phyloP scores from a whole-genome alignment of 2,329 filamentous ascomycete genomes.

The Monosporascus sp. region DNA sequence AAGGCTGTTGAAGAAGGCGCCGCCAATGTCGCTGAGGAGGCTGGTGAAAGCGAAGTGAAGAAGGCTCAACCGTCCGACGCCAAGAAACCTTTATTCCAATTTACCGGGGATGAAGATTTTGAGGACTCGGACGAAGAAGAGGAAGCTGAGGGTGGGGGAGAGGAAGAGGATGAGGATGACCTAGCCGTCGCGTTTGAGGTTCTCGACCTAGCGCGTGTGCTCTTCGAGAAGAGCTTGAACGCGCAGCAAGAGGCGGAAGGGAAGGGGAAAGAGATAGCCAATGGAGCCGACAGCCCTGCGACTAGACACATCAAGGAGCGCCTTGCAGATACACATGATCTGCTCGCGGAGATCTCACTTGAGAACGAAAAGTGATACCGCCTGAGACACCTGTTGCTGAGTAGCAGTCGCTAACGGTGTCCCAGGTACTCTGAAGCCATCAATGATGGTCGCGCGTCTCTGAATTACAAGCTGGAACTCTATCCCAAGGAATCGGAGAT shows the following conservation, averaged over 20 bases:
- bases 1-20: constrained; percentile 42
- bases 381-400: neutral
- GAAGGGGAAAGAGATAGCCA: constrained; percentile 36
- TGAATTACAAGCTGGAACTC: constrained; percentile 73
- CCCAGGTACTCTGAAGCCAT: constrained; percentile 76
- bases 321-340: constrained; percentile 86
- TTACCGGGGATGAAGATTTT: constrained; percentile 91
- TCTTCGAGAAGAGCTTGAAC: constrained; percentile 54
- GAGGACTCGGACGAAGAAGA: constrained; percentile 75
- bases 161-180: constrained; percentile 58
- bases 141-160: constrained; percentile 39
- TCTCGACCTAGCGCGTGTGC: constrained; percentile 70
- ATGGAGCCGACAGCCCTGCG: constrained; percentile 32
- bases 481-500: constrained; percentile 77
- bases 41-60: constrained; percentile 33
- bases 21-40: constrained; percentile 38
- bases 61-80: constrained; percentile 32
- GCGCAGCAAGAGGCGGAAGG: constrained; percentile 32
- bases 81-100: constrained; percentile 82
- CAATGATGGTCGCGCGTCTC: constrained; percentile 70
- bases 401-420: constrained; percentile 11
- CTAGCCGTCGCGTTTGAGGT: constrained; percentile 78
- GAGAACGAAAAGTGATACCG: constrained; percentile 73
- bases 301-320: constrained; percentile 70
- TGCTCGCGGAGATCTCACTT: constrained; percentile 92